phyloP scores from a whole-genome alignment of 2,329 filamentous ascomycete species.

The Apiospora hydei region DNA sequence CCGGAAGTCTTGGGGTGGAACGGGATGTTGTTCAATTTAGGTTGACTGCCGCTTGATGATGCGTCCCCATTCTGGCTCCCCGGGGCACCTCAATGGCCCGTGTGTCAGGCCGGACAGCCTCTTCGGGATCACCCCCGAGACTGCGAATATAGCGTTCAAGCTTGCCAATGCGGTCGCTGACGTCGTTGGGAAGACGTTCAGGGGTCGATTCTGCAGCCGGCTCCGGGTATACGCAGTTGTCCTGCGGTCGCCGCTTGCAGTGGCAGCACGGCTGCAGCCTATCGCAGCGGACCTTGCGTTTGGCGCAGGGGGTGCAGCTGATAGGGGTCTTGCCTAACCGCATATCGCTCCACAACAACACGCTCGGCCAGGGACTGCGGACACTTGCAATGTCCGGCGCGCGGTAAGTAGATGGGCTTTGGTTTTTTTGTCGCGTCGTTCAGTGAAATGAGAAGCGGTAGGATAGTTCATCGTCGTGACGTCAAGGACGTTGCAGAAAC shows the following conservation, averaged over 20 bases:
- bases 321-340: conserved; percentile 21
- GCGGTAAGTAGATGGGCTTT: not conserved
- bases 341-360: not conserved
- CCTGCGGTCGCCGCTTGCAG: conserved; percentile 24
- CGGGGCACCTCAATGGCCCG: not conserved
- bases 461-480: not conserved
- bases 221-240: conserved; percentile 23
- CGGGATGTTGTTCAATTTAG: not conserved
- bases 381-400: not conserved
- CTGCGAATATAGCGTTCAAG: conserved; percentile 16
- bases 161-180: not conserved
- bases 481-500: not conserved
- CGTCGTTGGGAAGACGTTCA: not conserved
- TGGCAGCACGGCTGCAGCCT: conserved; percentile 24
- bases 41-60: not conserved
- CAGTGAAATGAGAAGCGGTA: not conserved
- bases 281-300: conserved; percentile 27
- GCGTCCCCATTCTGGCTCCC: not conserved
- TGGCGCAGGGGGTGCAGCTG: conserved; percentile 25
- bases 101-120: not conserved
- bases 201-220: not conserved
- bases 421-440: not conserved
- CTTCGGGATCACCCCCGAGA: conserved; percentile 6
- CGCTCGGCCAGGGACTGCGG: not conserved
- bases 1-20: conserved; percentile 14